These are phyloP conservation scores for Leccinum rimulosum DNA, from an alignment of 768 basidiomycete species.

Conservation along the genomic window DNA sequence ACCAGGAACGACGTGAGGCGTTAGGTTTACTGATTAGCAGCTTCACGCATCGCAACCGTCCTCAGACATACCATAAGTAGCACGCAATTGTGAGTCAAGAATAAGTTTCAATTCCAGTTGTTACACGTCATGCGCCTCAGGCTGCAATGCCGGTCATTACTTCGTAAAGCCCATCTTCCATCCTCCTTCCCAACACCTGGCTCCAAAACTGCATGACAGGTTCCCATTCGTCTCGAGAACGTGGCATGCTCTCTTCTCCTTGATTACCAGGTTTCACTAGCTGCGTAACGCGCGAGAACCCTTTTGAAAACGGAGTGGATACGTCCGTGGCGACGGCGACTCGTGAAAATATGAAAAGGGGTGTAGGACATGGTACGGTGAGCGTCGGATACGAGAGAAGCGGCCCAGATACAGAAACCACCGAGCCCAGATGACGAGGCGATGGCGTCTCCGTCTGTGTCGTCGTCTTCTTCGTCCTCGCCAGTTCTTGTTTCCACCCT, in stretches of 20 bases:
- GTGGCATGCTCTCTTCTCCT: conserved; percentile 64
- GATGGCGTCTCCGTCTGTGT: conserved; percentile 5
- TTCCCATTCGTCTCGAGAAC: conserved; percentile 74
- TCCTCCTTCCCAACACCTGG: conserved; percentile 54
- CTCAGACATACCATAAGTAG: background rate
- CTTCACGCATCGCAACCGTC: no score
- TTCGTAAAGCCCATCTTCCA: conserved; percentile 63
- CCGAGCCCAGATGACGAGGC: conserved; percentile 52
- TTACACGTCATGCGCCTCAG: background rate
- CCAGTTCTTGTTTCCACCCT: conserved; percentile 47
- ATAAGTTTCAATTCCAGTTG: background rate
- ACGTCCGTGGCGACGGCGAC: conserved; percentile 43
- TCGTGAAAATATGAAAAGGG: conserved; percentile 59
- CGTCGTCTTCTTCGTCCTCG: background rate
- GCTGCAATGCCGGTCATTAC: conserved; percentile 45
- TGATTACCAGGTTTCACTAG: conserved; percentile 38
- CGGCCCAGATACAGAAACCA: conserved; percentile 69
- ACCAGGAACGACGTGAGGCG: background rate
- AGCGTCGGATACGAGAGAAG: conserved; percentile 77
- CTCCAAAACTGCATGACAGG: conserved; percentile 90
- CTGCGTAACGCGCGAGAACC: conserved; percentile 50
- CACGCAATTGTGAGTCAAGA: background rate
- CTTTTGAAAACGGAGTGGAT: conserved; percentile 57
- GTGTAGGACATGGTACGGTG: conserved; percentile 51
- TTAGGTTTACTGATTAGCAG: background rate